A percentile compares a stretch with the other conserved stretches of the same genome.
Evolutionary conservation across 768 basidiomycete genomes (phyloP).

Genomic region (Podaxis rugospora): DNA sequence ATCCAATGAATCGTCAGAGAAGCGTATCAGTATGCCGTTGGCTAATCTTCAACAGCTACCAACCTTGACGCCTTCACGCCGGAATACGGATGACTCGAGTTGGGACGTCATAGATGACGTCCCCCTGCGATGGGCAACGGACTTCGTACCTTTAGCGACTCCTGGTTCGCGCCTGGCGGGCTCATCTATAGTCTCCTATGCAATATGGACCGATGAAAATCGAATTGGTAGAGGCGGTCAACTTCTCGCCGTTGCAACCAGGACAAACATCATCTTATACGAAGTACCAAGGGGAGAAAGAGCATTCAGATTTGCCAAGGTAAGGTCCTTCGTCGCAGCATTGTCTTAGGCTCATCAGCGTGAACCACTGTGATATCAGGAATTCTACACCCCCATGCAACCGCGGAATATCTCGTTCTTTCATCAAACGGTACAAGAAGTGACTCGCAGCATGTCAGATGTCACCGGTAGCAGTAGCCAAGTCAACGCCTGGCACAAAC

Average conservation of each 20-base stretch:
- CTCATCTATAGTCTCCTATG: constrained; percentile 58
- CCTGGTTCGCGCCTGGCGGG: constrained; percentile 59
- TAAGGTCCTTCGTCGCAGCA: constrained; percentile 18
- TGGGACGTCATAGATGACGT: constrained; percentile 77
- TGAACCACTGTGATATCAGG: constrained; percentile 36
- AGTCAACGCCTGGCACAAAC: constrained; percentile 32
- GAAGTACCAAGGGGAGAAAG: constrained; percentile 82
- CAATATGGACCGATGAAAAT: constrained; percentile 61
- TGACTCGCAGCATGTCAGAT: constrained; percentile 40
- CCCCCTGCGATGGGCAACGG: constrained; percentile 82
- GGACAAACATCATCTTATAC: constrained; percentile 67
- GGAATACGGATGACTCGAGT: constrained; percentile 41
- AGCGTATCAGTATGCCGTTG: constrained; percentile 9
- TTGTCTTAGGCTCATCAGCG: constrained; percentile 2
- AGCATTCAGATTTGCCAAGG: constrained; percentile 81
- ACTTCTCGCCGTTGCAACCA: constrained; percentile 73
- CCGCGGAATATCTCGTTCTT: constrained; percentile 68
- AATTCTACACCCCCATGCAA: constrained; percentile 76
- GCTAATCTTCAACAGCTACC: neutral
- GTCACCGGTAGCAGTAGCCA: constrained; percentile 24
- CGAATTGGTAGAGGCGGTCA: constrained; percentile 40
- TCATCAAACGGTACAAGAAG: constrained; percentile 59
- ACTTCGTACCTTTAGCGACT: constrained; percentile 75
- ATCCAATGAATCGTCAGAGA: constrained; percentile 6
- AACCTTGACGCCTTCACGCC: constrained; percentile 15